phyloP scores from a whole-genome alignment of 192 early-diverging fungal genomes.

The Coemansia sp. region DNA sequence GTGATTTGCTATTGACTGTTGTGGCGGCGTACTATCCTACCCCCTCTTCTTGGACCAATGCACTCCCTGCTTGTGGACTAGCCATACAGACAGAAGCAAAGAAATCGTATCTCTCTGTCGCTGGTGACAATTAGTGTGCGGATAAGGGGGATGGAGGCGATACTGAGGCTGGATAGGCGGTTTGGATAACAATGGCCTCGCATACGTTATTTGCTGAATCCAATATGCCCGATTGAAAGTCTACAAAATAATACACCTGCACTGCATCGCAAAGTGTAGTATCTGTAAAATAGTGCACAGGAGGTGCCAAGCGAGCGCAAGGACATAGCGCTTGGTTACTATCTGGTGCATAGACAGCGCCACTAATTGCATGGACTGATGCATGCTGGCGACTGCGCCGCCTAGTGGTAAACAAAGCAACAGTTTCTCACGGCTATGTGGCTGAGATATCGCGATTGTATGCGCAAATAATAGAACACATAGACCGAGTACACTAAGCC shows the following conservation, averaged over 20 bases:
- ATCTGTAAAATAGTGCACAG: not conserved
- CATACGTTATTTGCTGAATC: not conserved
- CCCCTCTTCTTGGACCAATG: not conserved
- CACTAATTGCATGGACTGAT: not conserved
- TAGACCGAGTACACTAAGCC: not conserved
- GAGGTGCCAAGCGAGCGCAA: not conserved
- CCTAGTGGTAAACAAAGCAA: not conserved
- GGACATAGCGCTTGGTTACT: not conserved
- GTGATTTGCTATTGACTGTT: not conserved
- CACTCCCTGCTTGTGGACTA: not conserved
- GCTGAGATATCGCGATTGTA: not conserved
- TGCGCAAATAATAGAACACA: not conserved
- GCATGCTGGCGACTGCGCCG: not conserved
- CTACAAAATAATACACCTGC: slow-evolving; percentile 4
- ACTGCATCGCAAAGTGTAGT: not conserved
- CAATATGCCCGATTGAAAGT: slow-evolving; percentile 8
- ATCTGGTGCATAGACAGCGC: not conserved
- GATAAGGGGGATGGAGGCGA: not conserved
- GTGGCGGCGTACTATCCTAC: not conserved
- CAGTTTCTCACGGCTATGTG: not conserved
- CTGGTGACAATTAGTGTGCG: not conserved
- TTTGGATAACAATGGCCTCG: not conserved
- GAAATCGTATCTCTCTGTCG: not conserved
- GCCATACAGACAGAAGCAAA: not conserved
- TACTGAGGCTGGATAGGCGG: not conserved